Evolutionary conservation across 768 basidiomycete species (phyloP).

Genomic region (Pisolithus albus): DNA sequence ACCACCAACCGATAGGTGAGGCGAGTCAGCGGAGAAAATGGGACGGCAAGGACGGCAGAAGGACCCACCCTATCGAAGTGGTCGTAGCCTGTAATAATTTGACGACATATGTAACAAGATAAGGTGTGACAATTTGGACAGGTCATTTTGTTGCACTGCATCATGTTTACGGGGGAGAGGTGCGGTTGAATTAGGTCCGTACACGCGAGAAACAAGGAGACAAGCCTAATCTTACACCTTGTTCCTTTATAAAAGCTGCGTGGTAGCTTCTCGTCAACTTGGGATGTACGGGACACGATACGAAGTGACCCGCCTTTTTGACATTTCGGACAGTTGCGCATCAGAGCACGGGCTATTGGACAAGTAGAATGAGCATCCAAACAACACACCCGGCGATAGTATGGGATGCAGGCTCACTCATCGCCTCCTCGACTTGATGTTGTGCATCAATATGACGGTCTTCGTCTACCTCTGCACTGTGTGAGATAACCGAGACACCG

Average conservation of each 20-base stretch:
- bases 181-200: neutral
- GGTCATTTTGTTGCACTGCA: slow-evolving; percentile 88
- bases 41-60: no score
- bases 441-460: slow-evolving; percentile 69
- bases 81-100: slow-evolving; percentile 67
- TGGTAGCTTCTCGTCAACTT: slow-evolving; percentile 2
- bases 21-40: no score
- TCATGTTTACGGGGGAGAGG: neutral
- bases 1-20: no score
- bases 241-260: slow-evolving; percentile 75
- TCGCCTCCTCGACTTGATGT: slow-evolving; percentile 85
- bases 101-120: slow-evolving; percentile 81
- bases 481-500: neutral
- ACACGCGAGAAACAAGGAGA: neutral
- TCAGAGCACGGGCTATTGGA: slow-evolving; percentile 61
- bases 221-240: slow-evolving; percentile 47
- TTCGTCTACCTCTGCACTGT: slow-evolving; percentile 56
- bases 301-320: slow-evolving; percentile 49
- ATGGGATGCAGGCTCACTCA: slow-evolving; percentile 52
- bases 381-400: neutral
- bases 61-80: slow-evolving; percentile 56
- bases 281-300: neutral
- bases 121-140: slow-evolving; percentile 66
- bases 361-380: slow-evolving; percentile 4
- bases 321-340: slow-evolving; percentile 86